phyloP scores from a whole-genome alignment of 1,139 yeast genomes.

The Insectozyma bohioensis region DNA sequence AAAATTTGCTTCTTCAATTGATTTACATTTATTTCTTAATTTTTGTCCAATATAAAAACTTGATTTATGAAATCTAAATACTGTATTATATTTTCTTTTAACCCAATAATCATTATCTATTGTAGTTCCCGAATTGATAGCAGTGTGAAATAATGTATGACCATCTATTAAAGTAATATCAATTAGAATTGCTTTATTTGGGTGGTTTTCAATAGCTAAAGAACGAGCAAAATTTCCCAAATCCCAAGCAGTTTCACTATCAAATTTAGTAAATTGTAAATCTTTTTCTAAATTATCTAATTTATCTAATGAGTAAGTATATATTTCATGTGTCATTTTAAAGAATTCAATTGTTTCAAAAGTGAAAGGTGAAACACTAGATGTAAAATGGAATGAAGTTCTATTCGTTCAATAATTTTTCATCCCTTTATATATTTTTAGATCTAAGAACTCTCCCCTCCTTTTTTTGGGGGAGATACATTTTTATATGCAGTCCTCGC shows the following conservation, averaged over 20 bases:
- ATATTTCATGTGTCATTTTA: constrained; percentile 16
- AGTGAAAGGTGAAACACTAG: not conserved
- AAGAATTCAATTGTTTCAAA: too few species aligned
- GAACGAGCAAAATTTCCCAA: constrained; percentile 36
- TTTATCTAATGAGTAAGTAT: constrained; percentile 14
- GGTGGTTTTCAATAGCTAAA: constrained; percentile 21
- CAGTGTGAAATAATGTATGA: constrained; percentile 53
- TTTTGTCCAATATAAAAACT: constrained; percentile 56
- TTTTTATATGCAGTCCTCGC: too few species aligned
- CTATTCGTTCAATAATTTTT: not conserved
- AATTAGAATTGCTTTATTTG: constrained; percentile 43
- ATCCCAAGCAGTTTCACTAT: constrained; percentile 35
- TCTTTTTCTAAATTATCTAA: constrained; percentile 18
- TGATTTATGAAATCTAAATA: constrained; percentile 51
- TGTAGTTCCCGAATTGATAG: constrained; percentile 41
- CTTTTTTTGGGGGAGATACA: too few species aligned
- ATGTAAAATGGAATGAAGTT: not conserved
- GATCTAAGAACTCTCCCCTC: too few species aligned
- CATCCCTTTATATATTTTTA: too few species aligned
- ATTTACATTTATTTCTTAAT: constrained; percentile 26
- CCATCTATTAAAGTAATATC: constrained; percentile 51
- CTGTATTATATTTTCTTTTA: constrained; percentile 52
- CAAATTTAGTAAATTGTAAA: constrained; percentile 21
- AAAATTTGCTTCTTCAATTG: constrained; percentile 41
- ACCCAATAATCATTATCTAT: constrained; percentile 63